phyloP scores from a whole-genome alignment of 768 basidiomycete species.

The Leccinellum luteum region DNA sequence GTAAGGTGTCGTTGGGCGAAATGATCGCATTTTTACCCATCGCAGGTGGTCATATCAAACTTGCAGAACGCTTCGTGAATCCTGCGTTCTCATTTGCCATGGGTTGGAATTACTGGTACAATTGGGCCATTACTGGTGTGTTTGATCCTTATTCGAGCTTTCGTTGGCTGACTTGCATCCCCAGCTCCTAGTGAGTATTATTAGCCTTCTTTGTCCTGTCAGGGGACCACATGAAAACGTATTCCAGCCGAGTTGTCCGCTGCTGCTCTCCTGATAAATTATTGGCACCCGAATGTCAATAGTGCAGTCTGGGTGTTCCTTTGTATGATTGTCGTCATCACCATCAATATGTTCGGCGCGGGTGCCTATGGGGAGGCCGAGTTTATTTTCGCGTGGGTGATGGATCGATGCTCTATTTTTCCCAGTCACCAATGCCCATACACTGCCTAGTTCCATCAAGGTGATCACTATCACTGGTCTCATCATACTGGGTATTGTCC shows the following conservation, averaged over 20 bases:
- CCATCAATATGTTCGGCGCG: constrained; percentile 74
- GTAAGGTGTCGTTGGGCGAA: constrained; percentile 57
- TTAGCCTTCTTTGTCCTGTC: not conserved
- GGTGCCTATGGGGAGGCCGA: constrained; percentile 83
- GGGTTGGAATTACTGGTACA: constrained; percentile 58
- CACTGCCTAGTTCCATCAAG: constrained; percentile 63
- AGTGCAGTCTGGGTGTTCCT: constrained; percentile 81
- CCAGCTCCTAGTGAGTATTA: constrained; percentile 25
- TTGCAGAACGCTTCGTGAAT: constrained; percentile 81
- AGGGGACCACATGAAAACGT: constrained; percentile 1
- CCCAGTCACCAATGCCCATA: not conserved
- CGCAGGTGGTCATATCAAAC: constrained; percentile 75
- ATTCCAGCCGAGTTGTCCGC: constrained; percentile 32
- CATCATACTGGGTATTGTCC: constrained; percentile 65
- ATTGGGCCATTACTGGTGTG: constrained; percentile 27
- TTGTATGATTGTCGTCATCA: constrained; percentile 69
- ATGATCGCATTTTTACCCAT: constrained; percentile 74
- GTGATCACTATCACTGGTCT: constrained; percentile 79
- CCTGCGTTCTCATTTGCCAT: constrained; percentile 60
- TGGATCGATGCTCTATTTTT: not conserved
- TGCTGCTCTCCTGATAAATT: constrained; percentile 73
- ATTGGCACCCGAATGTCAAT: constrained; percentile 57
- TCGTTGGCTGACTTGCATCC: not conserved
- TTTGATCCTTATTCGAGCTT: not conserved
- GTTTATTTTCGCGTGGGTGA: constrained; percentile 71